Conservation (phyloP, 176 grass and related monocot species). For the Musa beccarii region DNA sequence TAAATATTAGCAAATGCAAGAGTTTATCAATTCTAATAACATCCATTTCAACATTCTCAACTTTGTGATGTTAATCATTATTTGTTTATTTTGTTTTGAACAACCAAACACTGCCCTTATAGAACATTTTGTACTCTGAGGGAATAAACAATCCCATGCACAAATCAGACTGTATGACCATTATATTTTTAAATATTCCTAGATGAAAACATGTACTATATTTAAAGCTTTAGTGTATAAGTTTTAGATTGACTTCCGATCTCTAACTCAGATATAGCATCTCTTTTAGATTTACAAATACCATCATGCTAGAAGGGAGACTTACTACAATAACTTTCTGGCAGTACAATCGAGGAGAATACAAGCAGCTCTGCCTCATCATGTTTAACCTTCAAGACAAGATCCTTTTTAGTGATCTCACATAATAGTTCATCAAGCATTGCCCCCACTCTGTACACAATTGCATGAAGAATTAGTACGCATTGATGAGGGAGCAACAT, state of each 20-base stretch:
- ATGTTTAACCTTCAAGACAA: slow-evolving; percentile 5
- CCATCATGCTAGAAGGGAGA: not conserved
- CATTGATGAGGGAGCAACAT: not conserved
- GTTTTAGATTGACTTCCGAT: not conserved
- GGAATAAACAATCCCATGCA: no score
- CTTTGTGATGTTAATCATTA: no score
- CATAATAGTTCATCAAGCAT: not conserved
- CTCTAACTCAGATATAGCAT: not conserved
- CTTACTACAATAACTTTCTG: slow-evolving; percentile 14
- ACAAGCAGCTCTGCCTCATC: slow-evolving; percentile 22
- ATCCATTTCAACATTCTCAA: no score
- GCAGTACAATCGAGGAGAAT: slow-evolving; percentile 17
- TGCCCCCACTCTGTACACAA: not conserved
- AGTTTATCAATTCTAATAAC: no score
- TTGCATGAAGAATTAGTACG: not conserved
- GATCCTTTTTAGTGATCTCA: slow-evolving; percentile 1
- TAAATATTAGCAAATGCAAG: no score
- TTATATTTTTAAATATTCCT: no score
- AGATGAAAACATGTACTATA: no score
- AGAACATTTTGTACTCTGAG: no score
- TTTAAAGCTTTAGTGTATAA: not conserved
- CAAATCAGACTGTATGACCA: no score
- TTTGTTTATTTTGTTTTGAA: no score
- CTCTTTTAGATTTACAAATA: not conserved
- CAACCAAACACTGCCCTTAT: no score